phyloP scores from a whole-genome alignment of 164 flowering plant genomes.

The Platanus orientalis region DNA sequence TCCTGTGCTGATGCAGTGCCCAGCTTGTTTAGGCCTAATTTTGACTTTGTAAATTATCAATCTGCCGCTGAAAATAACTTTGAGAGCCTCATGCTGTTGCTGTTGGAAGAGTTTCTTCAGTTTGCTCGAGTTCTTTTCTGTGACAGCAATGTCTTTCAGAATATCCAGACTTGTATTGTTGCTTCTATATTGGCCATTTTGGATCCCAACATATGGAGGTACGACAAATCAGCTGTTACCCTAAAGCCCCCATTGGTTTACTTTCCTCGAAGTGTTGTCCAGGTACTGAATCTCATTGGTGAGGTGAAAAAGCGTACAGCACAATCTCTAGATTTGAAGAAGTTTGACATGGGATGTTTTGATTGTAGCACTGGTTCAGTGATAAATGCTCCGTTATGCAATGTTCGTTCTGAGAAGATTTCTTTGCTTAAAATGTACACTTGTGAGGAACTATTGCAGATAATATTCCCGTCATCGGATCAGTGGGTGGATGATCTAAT shows the following conservation, averaged over 20 bases:
- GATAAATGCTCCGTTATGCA: slow-evolving; percentile 35
- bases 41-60: slow-evolving; percentile 51
- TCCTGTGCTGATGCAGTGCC: slow-evolving; percentile 56
- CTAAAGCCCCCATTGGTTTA: slow-evolving; percentile 66
- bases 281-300: slow-evolving; percentile 57
- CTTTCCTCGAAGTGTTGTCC: slow-evolving; percentile 58
- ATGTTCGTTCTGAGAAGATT: slow-evolving; percentile 40
- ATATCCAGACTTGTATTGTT: slow-evolving; percentile 63
- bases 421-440: slow-evolving; percentile 53
- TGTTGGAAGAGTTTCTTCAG: slow-evolving; percentile 79
- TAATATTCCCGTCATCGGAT: slow-evolving; percentile 58
- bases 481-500: slow-evolving; percentile 75
- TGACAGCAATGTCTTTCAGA: slow-evolving; percentile 46
- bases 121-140: slow-evolving; percentile 52
- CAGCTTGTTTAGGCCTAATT: slow-evolving; percentile 42
- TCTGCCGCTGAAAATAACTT: slow-evolving; percentile 47
- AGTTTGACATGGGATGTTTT: slow-evolving; percentile 21
- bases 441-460: slow-evolving; percentile 46
- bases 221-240: slow-evolving; percentile 34
- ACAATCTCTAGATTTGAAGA: slow-evolving; percentile 32
- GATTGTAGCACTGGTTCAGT: slow-evolving; percentile 19
- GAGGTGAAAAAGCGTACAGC: slow-evolving; percentile 43
- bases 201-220: slow-evolving; percentile 59
- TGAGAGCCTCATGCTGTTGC: slow-evolving; percentile 48
- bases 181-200: slow-evolving; percentile 62